These are phyloP conservation scores for Drechmeria coniospora DNA, from an alignment of 2,329 filamentous ascomycete genomes.

Conservation along the genomic window DNA sequence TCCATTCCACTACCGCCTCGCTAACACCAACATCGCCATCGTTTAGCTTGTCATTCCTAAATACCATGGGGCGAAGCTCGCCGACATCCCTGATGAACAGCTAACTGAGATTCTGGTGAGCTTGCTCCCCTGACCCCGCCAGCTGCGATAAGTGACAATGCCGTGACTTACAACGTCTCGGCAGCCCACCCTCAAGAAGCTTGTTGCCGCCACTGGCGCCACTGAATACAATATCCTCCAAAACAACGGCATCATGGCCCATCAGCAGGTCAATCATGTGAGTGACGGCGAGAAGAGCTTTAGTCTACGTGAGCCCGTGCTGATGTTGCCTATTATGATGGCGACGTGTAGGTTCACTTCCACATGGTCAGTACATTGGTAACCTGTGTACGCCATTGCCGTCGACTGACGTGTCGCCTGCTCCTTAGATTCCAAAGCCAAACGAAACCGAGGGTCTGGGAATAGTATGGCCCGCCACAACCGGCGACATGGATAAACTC, in stretches of 20 bases:
- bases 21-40: background rate
- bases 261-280: slow-evolving; percentile 88
- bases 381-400: background rate
- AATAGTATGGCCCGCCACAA: slow-evolving; percentile 64
- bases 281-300: too few relatives aligned
- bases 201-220: slow-evolving; percentile 61
- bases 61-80: slow-evolving; percentile 78
- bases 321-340: too few relatives aligned
- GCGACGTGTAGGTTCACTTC: slow-evolving; percentile 70
- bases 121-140: background rate
- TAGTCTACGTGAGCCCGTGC: too few relatives aligned
- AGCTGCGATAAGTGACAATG: background rate
- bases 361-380: slow-evolving; percentile 56
- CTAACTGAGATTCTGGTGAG: slow-evolving; percentile 63
- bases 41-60: slow-evolving; percentile 87
- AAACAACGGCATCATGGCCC: slow-evolving; percentile 85
- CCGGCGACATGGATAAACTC: slow-evolving; percentile 66
- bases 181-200: slow-evolving; percentile 53
- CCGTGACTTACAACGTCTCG: background rate
- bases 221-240: slow-evolving; percentile 86
- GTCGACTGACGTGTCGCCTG: slow-evolving; percentile 1
- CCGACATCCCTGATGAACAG: slow-evolving; percentile 82
- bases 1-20: background rate
- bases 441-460: slow-evolving; percentile 66
- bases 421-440: slow-evolving; percentile 77